These are phyloP conservation scores for Leccinum arenicola DNA, from an alignment of 768 basidiomycete genomes.

Conservation along the genomic window DNA sequence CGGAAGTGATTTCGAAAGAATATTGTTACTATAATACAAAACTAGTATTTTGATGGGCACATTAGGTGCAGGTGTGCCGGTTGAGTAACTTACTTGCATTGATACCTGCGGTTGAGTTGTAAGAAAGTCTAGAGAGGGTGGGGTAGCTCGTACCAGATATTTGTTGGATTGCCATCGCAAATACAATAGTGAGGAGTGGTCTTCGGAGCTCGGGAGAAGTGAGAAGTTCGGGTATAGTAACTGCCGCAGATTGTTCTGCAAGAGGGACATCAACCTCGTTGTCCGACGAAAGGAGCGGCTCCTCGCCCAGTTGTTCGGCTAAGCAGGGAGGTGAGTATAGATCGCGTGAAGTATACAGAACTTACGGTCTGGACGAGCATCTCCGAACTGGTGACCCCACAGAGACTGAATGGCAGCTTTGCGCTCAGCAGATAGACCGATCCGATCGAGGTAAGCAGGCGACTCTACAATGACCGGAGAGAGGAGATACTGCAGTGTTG, in stretches of 20 bases:
- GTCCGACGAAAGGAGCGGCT: slow-evolving; percentile 23
- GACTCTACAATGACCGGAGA: slow-evolving; percentile 63
- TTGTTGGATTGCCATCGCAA: slow-evolving; percentile 77
- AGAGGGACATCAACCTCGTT: slow-evolving; percentile 17
- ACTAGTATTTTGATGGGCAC: slow-evolving; percentile 42
- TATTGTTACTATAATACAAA: slow-evolving; percentile 88
- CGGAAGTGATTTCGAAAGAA: slow-evolving; percentile 77
- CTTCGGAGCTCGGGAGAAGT: slow-evolving; percentile 50
- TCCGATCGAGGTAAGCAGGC: slow-evolving; percentile 60
- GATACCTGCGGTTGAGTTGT: slow-evolving; percentile 47
- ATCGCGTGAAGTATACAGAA: background rate
- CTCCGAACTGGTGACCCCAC: slow-evolving; percentile 46
- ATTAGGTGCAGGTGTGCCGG: background rate
- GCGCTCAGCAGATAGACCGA: slow-evolving; percentile 48
- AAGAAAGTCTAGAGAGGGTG: slow-evolving; percentile 1
- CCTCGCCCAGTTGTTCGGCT: slow-evolving; percentile 28
- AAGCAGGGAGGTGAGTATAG: slow-evolving; percentile 7
- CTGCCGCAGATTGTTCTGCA: slow-evolving; percentile 26
- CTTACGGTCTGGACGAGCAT: slow-evolving; percentile 27
- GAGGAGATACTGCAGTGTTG: slow-evolving; percentile 53
- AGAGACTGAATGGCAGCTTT: slow-evolving; percentile 44
- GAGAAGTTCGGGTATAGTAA: slow-evolving; percentile 55
- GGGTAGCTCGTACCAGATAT: slow-evolving; percentile 53
- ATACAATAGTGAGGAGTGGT: slow-evolving; percentile 63
- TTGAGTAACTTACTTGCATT: slow-evolving; percentile 55